These are phyloP conservation scores for Monosporascus sp. DNA, from an alignment of 2,329 filamentous ascomycete species.

Conservation along the genomic window DNA sequence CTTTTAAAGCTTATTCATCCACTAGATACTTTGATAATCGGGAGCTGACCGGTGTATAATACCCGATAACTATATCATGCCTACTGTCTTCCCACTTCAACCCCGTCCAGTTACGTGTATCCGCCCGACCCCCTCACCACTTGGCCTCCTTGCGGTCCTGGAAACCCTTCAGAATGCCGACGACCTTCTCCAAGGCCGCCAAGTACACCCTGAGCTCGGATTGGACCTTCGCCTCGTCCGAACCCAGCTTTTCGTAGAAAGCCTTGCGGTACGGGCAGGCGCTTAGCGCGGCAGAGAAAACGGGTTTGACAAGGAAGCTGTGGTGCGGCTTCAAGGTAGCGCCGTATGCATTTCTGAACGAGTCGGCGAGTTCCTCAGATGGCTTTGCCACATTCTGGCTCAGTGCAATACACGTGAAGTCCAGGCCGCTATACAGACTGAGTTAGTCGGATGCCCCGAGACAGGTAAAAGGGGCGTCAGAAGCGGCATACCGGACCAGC, in stretches of 20 bases:
- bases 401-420: slow-evolving; percentile 86
- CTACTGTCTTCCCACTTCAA: too few relatives aligned
- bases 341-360: slow-evolving; percentile 82
- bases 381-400: slow-evolving; percentile 67
- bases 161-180: slow-evolving; percentile 67
- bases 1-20: too few relatives aligned
- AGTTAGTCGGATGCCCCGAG: slow-evolving; percentile 6
- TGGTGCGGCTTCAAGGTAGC: slow-evolving; percentile 89
- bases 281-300: slow-evolving; percentile 90
- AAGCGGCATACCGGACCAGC: slow-evolving; percentile 68
- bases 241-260: slow-evolving; percentile 85
- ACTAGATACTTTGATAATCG: too few relatives aligned
- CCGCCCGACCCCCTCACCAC: slow-evolving; percentile 35
- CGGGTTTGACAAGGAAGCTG: slow-evolving; percentile 80
- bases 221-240: slow-evolving; percentile 57
- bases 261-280: slow-evolving; percentile 89
- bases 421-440: slow-evolving; percentile 62
- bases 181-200: slow-evolving; percentile 68
- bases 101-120: neutral
- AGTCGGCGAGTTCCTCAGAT: slow-evolving; percentile 71
- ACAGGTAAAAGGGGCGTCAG: slow-evolving; percentile 2
- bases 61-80: too few relatives aligned
- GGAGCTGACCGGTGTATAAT: too few relatives aligned
- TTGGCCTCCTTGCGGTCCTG: slow-evolving; percentile 51
- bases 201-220: slow-evolving; percentile 67